phyloP scores from a whole-genome alignment of 2,329 filamentous ascomycete species.

The Xylariaceae sp. region DNA sequence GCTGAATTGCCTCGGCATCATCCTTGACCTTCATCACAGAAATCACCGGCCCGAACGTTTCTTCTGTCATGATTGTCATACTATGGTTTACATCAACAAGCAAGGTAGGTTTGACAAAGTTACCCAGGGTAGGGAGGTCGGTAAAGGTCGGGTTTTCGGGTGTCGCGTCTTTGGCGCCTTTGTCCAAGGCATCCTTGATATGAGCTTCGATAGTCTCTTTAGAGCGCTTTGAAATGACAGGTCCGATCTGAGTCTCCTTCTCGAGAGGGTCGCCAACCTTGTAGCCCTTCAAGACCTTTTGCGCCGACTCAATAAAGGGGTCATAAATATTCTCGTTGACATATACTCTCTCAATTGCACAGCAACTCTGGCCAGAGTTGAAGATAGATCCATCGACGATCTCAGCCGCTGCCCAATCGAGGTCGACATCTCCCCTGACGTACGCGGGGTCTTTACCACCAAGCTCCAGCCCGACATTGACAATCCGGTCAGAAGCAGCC shows the following conservation, averaged over 20 bases:
- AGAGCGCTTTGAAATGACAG: slow-evolving; percentile 83
- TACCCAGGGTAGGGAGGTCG: slow-evolving; percentile 76
- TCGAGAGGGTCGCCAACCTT: slow-evolving; percentile 88
- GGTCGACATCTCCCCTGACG: slow-evolving; percentile 82
- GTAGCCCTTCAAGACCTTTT: slow-evolving; percentile 81
- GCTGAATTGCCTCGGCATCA: slow-evolving; percentile 79
- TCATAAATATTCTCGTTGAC: slow-evolving; percentile 87
- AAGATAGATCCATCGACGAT: slow-evolving; percentile 97
- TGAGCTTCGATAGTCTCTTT: slow-evolving; percentile 79
- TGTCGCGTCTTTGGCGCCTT: slow-evolving; percentile 84
- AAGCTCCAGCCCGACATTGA: slow-evolving; percentile 87
- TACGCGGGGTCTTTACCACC: slow-evolving; percentile 97
- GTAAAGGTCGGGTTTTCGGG: slow-evolving; percentile 81
- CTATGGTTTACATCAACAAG: slow-evolving; percentile 79
- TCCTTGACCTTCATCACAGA: slow-evolving; percentile 84
- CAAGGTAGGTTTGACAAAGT: slow-evolving; percentile 87
- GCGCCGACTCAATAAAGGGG: slow-evolving; percentile 77
- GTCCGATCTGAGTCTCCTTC: slow-evolving; percentile 80
- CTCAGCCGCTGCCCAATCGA: slow-evolving; percentile 90
- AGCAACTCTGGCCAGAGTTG: slow-evolving; percentile 98
- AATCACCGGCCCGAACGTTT: slow-evolving; percentile 94
- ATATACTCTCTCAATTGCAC: slow-evolving; percentile 89
- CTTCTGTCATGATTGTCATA: slow-evolving; percentile 90
- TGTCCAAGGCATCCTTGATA: slow-evolving; percentile 79
- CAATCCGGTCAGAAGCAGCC: slow-evolving; percentile 82